Evolutionary conservation across 306 rosid species (phyloP).

Genomic region (Gillenia trifoliata): DNA sequence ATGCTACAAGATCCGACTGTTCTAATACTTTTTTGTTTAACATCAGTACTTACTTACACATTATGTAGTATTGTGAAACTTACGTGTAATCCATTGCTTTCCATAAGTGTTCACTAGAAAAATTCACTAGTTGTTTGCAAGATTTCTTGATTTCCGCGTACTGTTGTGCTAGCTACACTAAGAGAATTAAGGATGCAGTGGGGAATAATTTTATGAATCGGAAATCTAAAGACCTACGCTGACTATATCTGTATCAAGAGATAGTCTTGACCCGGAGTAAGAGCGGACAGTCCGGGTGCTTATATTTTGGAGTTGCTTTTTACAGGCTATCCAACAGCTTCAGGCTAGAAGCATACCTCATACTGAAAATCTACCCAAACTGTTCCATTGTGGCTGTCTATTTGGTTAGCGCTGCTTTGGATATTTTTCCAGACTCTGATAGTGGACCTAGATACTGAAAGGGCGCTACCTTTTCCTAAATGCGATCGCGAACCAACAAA

Average conservation of each 20-base stretch:
- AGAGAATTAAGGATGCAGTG: not conserved
- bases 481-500: constrained; percentile 94
- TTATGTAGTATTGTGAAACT: not conserved
- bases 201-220: not conserved
- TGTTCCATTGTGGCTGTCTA: constrained; percentile 62
- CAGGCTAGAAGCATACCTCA: too few relatives aligned
- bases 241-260: not conserved
- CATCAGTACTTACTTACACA: not conserved
- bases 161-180: not conserved
- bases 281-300: not conserved
- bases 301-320: constrained; percentile 10
- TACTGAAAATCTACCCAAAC: constrained; percentile 46
- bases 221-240: not conserved
- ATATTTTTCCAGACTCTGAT: constrained; percentile 74
- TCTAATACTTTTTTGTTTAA: not conserved
- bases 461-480: constrained; percentile 97
- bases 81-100: not conserved
- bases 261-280: not conserved
- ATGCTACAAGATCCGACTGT: not conserved
- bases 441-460: constrained; percentile 79
- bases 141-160: not conserved
- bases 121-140: not conserved
- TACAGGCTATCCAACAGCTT: constrained; percentile 90
- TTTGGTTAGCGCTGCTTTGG: constrained; percentile 91
- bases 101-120: not conserved